Conservation (phyloP, 148 eudicot genomes). For the Fagopyrum esculentum region DNA sequence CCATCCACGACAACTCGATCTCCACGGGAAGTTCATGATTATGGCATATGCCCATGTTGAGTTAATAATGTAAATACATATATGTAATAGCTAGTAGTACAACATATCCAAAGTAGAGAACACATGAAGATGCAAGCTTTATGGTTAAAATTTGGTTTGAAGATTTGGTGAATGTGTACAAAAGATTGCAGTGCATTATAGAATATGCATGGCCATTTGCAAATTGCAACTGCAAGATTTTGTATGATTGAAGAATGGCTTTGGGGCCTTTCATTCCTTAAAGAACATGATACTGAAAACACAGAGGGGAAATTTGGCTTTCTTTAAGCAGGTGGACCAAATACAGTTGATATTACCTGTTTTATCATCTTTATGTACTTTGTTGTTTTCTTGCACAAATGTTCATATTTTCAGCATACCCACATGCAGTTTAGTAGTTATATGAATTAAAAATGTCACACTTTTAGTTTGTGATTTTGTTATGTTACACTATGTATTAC, state of each 20-base stretch:
- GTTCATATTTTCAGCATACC: neutral
- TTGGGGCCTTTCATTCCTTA: neutral
- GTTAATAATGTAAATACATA: neutral
- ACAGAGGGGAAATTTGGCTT: constrained; percentile 1
- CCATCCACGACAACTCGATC: constrained; percentile 40
- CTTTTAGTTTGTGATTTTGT: neutral
- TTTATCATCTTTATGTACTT: neutral
- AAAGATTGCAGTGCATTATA: neutral
- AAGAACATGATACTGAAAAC: neutral
- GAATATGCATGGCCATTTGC: neutral
- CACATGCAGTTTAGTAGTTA: constrained; percentile 3
- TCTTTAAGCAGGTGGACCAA: constrained; percentile 7
- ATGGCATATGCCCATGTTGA: neutral
- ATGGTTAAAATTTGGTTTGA: neutral
- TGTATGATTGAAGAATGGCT: constrained; percentile 1
- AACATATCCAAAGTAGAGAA: constrained; percentile 1
- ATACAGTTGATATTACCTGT: constrained; percentile 1
- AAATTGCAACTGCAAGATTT: neutral
- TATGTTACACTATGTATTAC: neutral
- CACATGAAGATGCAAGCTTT: neutral
- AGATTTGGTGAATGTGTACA: constrained; percentile 8
- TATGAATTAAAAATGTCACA: neutral
- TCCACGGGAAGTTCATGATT: constrained; percentile 34
- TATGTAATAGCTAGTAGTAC: neutral
- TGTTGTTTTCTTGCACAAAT: constrained; percentile 5